Conservation (phyloP, 148 eudicot genomes). For the Polygonum maritimum region DNA sequence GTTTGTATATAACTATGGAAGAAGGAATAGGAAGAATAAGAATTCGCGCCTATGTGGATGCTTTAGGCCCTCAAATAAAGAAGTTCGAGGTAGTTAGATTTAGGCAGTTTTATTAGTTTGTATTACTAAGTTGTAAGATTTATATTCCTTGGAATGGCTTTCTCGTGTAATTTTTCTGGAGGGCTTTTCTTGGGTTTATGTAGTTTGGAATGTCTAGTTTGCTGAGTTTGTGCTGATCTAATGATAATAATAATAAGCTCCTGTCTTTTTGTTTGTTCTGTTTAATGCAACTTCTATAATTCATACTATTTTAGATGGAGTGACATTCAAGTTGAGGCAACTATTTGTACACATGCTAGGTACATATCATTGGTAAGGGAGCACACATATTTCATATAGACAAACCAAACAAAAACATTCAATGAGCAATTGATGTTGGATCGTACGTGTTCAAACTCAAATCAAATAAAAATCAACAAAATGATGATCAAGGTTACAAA, state of each 20-base stretch:
- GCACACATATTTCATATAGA: background rate
- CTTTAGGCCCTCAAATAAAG: conserved; percentile 31
- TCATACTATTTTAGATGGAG: background rate
- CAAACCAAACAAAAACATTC: background rate
- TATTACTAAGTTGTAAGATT: background rate
- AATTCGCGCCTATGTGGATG: conserved; percentile 64
- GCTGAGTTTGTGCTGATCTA: conserved; percentile 3
- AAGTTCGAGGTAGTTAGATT: conserved; percentile 17
- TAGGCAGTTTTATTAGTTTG: conserved; percentile 1
- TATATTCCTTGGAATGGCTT: background rate
- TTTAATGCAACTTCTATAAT: background rate
- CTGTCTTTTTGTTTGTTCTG: background rate
- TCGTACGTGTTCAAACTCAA: background rate
- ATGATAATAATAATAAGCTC: conserved; percentile 1
- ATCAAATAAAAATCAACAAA: background rate
- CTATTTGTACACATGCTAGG: background rate
- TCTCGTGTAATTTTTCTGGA: conserved; percentile 1
- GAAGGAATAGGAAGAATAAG: conserved; percentile 42
- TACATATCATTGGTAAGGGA: too few species aligned
- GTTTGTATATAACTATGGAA: conserved; percentile 48
- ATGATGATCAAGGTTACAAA: background rate
- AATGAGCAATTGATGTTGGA: too few species aligned
- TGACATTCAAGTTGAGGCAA: background rate
- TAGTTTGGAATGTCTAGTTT: conserved; percentile 8
- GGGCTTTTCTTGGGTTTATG: background rate